A percentile compares a stretch with the other conserved stretches of the same genome.
These are phyloP conservation scores for Quercus berberidifolia DNA, from an alignment of 306 rosid genomes.

Conservation along the genomic window DNA sequence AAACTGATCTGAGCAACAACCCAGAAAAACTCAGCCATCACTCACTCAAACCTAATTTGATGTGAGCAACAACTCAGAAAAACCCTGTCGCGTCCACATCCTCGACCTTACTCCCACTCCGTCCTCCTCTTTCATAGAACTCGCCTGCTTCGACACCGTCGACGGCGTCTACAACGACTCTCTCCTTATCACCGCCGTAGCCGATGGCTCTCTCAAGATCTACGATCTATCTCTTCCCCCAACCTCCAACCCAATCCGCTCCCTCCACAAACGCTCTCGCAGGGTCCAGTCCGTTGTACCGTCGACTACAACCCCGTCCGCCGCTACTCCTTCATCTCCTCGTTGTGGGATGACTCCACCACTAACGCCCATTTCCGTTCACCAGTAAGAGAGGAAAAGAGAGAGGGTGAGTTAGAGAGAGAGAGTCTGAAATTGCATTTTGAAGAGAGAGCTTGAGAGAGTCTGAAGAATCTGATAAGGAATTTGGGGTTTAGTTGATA, in stretches of 20 bases:
- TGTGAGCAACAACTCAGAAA: too few species aligned
- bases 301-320: conserved; percentile 87
- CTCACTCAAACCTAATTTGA: too few species aligned
- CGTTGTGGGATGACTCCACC: conserved; percentile 76
- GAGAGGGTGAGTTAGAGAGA: too few species aligned
- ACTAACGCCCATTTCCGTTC: too few species aligned
- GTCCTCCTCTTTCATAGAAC: conserved; percentile 46
- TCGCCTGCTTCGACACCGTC: not conserved
- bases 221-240: conserved; percentile 79
- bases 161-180: conserved; percentile 28
- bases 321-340: conserved; percentile 14
- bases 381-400: too few species aligned
- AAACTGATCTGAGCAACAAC: too few species aligned
- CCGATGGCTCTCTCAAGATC: conserved; percentile 89
- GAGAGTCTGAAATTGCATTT: too few species aligned
- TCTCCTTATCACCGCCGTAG: conserved; percentile 75
- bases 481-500: too few species aligned
- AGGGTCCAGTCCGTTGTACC: conserved; percentile 50
- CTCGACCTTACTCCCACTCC: conserved; percentile 59
- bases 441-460: too few species aligned
- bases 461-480: too few species aligned
- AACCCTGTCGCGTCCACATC: conserved; percentile 64
- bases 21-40: too few species aligned
- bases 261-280: conserved; percentile 83
- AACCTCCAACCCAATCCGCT: conserved; percentile 73